Evolutionary conservation across 1,284 basidiomycete species (phyloP), one percentile per base, ranked within the genome.

Genomic region (Volvariella surrecta): DNA sequence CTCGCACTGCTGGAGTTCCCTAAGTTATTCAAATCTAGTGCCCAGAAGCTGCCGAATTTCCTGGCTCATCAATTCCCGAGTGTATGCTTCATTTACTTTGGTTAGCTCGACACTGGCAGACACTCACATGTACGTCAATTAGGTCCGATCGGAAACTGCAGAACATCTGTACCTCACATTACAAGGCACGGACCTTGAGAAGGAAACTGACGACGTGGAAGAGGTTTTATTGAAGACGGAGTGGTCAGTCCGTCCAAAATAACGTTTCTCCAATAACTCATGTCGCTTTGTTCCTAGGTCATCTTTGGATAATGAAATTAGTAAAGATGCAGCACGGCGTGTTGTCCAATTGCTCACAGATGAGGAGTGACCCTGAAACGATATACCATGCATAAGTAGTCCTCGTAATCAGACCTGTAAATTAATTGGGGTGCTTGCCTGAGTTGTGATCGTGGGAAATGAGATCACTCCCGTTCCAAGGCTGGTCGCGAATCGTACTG

Each of bases 141-240:
- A 93, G 89, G 69, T 93, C 40, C 79, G 91, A 39, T 68, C 79
- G 4, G 77, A 82, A 45, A 78, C 87, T 0, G 87, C 89, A 1
- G 92, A 95, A 58, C 76, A 83, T 48, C 58, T 94, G 0, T 95
- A 90, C 56, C 63, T 89, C 20, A 68, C 74, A 8, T 61, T 90
- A 16, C 85, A 89, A 54, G 76, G 75, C 46, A 71, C 71, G 39
- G 84, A 87, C 47, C 56, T 87, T 4, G 74, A 72, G 0, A 60
- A 67, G 45, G 81, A 85, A 9, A 76, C 75, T 2, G 79, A 81
- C 11, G 81, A 79, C 43, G 70, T 80, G 1, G 90, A 93, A 56
- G 76, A 82, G n/a, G 56, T 87, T 4, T 61, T 95, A 28, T 61
- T 92, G 10, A 84, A 89, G 57, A 91, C 89, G 9, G 77, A 80